A percentile compares a stretch with the other conserved stretches of the same genome.
Conservation (phyloP, 139 green algal species). For the Coelastrella sp. region DNA sequence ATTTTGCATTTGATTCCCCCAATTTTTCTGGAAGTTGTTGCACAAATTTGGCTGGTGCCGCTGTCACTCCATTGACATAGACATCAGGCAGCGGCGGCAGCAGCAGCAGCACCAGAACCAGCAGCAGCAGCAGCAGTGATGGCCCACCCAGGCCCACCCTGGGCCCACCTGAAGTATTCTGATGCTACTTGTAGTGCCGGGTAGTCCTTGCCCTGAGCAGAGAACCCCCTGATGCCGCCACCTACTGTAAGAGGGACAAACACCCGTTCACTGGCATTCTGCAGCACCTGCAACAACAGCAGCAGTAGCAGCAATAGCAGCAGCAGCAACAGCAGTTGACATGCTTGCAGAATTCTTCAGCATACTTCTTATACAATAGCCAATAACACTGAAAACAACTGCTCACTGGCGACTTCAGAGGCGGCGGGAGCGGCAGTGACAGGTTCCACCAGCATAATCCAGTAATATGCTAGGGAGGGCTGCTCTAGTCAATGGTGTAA, state of each 20-base stretch:
- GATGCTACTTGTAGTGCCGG: conserved; percentile 92
- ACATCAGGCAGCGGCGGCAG: not conserved
- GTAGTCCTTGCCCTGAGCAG: conserved; percentile 78
- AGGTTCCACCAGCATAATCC: not conserved
- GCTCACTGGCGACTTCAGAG: too few relatives aligned
- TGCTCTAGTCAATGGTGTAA: too few relatives aligned
- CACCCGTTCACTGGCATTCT: conserved; percentile 86
- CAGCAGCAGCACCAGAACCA: not conserved
- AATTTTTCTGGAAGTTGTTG: too few relatives aligned
- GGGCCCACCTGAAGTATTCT: conserved; percentile 93
- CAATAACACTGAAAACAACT: too few relatives aligned
- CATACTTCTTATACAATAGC: not conserved
- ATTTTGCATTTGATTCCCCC: too few relatives aligned
- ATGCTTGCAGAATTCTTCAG: too few relatives aligned
- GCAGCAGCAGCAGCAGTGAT: not conserved
- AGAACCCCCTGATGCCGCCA: conserved; percentile 96
- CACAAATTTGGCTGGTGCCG: too few relatives aligned
- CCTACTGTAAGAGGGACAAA: conserved; percentile 99
- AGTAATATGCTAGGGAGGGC: too few relatives aligned
- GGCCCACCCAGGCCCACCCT: too few relatives aligned
- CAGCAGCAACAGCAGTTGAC: not conserved
- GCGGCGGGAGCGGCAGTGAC: not conserved
- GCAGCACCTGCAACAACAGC: conserved; percentile 30
- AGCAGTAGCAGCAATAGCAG: not conserved
- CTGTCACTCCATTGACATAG: not conserved